phyloP scores from a whole-genome alignment of 805 yeast genomes.

The Starmerella stigmatis region DNA sequence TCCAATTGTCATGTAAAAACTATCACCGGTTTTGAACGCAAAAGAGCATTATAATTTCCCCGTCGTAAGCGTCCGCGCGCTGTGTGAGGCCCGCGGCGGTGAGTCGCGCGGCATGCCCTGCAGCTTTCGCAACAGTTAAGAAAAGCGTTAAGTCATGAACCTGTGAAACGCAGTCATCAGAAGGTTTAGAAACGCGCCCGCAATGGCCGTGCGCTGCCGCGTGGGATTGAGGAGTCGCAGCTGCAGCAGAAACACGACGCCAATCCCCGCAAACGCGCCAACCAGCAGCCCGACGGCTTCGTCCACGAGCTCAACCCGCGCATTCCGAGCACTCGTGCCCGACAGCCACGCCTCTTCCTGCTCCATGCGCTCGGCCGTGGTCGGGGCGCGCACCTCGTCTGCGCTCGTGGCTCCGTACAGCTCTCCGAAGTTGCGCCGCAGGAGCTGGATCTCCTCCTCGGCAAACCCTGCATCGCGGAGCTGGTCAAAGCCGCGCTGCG shows the following conservation, averaged over 20 bases:
- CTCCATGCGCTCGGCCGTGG: conserved; percentile 5
- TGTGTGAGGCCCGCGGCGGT: too few species aligned
- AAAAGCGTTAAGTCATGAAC: background rate
- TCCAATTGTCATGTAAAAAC: too few species aligned
- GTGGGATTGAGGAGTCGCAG: conserved; percentile 1
- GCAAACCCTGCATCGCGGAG: conserved; percentile 6
- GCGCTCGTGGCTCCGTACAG: background rate
- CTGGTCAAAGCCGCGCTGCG: conserved; percentile 6
- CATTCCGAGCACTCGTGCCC: conserved; percentile 1
- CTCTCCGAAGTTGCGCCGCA: conserved; percentile 4
- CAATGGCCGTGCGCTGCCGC: conserved; percentile 4
- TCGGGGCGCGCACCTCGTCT: background rate
- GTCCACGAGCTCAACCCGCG: background rate
- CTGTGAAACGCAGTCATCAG: background rate
- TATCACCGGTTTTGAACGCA: too few species aligned
- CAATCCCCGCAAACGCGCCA: conserved; percentile 4
- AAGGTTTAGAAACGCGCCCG: conserved; percentile 2
- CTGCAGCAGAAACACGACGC: background rate
- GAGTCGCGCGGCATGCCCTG: too few species aligned
- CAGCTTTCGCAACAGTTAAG: too few species aligned
- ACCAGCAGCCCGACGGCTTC: conserved; percentile 2
- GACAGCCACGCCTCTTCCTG: conserved; percentile 5
- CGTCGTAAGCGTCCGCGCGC: too few species aligned
- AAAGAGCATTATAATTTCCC: too few species aligned
- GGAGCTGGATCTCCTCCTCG: conserved; percentile 3